Base-by-base conservation (phyloP, 75 land plant species). In the Selaginella tamariscina region DNA sequence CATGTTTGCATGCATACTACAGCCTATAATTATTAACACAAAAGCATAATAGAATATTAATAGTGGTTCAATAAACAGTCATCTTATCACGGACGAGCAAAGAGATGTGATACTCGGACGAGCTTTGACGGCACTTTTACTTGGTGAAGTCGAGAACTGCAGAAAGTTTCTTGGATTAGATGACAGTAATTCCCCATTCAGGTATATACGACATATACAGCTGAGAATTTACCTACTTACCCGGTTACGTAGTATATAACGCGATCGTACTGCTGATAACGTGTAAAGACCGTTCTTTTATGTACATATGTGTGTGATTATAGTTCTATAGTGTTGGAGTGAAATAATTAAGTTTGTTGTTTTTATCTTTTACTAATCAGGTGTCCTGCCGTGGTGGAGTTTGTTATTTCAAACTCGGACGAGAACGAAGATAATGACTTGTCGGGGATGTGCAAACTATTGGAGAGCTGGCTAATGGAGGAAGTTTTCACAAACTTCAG, bases 401-500 rank as follows among this genome's bases (percentile, higher is more conserved):
- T 89, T 68, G 73, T 92, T 13, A 57, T 82, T 30, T 78, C 83
- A n/a, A 78, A 82, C 44, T 84, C 95, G 30, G 71, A 74, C 65
- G 84, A 72, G 63, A 75, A 75, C 64, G 74, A 75, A 39, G 97
- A 88, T 22, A 73, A 72, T 60, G 89, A 84, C 49, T 56, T 74
- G 11, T 85, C 85, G 27, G 97, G 97, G 31, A 82, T 92, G 26
- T 92, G 97, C 75, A 86, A 81, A 63, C 66, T 92, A 26, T 78
- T 92, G 71, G 97, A 92, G 57, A 81, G 88, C 49, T 93, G 98
- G 96, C 65, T 89, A 70, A 59, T 67, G 66, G 95, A 93, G 70
- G 85, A 88, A 68, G 91, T 93, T 32, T 85, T 86, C 32, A 81
- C 91, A 33, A 81, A 80, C 73, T 93, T 86, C 64, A 83, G 88